Conservation (phyloP, 2,329 filamentous ascomycete species). For the Cladosporium halotolerans region DNA sequence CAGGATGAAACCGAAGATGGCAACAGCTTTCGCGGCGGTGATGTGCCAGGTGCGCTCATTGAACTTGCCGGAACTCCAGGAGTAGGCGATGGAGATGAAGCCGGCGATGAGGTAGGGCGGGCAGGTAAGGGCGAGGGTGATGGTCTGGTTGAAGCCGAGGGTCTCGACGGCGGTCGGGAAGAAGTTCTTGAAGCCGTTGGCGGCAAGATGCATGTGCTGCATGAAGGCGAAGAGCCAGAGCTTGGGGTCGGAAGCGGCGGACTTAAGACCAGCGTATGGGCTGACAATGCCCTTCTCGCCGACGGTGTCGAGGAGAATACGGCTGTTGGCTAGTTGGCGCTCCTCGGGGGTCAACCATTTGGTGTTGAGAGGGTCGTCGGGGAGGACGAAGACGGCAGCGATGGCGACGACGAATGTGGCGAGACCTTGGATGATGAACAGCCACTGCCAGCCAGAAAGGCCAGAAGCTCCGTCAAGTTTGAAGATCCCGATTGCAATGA, state of each 20-base stretch:
- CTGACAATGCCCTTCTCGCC: slow-evolving; percentile 40
- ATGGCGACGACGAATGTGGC: slow-evolving; percentile 58
- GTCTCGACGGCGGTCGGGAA: slow-evolving; percentile 43
- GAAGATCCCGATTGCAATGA: slow-evolving; percentile 51
- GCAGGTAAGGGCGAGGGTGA: slow-evolving; percentile 47
- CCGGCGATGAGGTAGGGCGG: slow-evolving; percentile 30
- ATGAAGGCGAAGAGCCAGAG: slow-evolving; percentile 51
- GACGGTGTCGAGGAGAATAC: slow-evolving; percentile 48
- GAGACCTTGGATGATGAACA: slow-evolving; percentile 64
- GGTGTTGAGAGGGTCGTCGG: slow-evolving; percentile 52
- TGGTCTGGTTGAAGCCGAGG: slow-evolving; percentile 42
- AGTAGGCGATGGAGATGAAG: slow-evolving; percentile 26
- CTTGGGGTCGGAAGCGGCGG: slow-evolving; percentile 45
- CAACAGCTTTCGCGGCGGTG: slow-evolving; percentile 30
- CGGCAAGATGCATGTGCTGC: slow-evolving; percentile 51
- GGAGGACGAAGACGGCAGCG: slow-evolving; percentile 52
- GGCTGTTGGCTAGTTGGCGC: slow-evolving; percentile 41
- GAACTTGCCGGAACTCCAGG: slow-evolving; percentile 32
- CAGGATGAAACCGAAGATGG: slow-evolving; percentile 34
- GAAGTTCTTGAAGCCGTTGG: slow-evolving; percentile 48
- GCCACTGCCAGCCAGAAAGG: slow-evolving; percentile 49
- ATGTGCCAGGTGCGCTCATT: slow-evolving; percentile 39
- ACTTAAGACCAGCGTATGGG: slow-evolving; percentile 44
- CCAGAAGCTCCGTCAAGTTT: slow-evolving; percentile 53
- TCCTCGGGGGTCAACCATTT: slow-evolving; percentile 22